Evolutionary conservation across 2,329 filamentous ascomycete genomes (phyloP).

Genomic region (Fonsecaea monophora): DNA sequence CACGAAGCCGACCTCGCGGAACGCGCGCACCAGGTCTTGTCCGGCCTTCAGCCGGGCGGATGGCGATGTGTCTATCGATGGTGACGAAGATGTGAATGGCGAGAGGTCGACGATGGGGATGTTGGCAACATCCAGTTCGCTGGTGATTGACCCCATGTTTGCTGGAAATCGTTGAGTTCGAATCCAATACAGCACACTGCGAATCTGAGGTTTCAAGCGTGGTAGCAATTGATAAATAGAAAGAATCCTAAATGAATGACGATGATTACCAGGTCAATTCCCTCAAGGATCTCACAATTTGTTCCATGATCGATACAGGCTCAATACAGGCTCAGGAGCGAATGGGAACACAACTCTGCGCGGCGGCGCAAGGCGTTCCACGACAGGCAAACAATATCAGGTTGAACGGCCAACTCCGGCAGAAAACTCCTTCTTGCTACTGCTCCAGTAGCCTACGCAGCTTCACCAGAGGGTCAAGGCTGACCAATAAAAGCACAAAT

Average conservation of each 20-base stretch:
- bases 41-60: slow-evolving; percentile 40
- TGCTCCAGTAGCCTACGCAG: background rate
- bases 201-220: background rate
- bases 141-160: slow-evolving; percentile 20
- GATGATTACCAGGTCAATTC: background rate
- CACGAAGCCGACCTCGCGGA: slow-evolving; percentile 55
- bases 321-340: background rate
- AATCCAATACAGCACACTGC: background rate
- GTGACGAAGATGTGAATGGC: slow-evolving; percentile 42
- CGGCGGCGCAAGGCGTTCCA: background rate
- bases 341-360: background rate
- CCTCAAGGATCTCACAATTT: background rate
- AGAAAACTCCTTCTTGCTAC: background rate
- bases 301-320: background rate
- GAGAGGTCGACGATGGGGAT: slow-evolving; percentile 53
- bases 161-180: background rate
- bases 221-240: background rate
- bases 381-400: background rate
- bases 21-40: slow-evolving; percentile 50
- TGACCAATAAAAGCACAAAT: background rate
- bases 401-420: background rate
- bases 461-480: background rate
- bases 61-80: slow-evolving; percentile 37
- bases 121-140: background rate
- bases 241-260: background rate